Base-by-base conservation (phyloP, 306 rosid genomes). In the Inga laurina region DNA sequence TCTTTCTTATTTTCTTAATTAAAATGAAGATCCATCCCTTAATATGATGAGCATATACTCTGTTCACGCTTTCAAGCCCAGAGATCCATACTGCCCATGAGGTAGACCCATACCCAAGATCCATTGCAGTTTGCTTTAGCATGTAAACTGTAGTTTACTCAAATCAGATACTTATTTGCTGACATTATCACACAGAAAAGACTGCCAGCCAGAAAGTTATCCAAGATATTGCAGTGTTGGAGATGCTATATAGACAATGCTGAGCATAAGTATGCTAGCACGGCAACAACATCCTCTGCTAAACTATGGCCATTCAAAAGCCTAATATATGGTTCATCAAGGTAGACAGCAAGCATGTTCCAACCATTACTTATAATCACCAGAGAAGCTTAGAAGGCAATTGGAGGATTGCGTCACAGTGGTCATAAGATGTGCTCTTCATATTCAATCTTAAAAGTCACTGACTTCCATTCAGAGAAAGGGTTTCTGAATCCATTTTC, bases 301-400 rank as follows among this genome's bases (percentile, higher is more conserved):
- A 57, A 80, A 80, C 32, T 59, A 75, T 37, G 57, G 45, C 62
- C 65, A 34, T 13, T 74, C 64, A 62, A 72, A 83, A 21, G 27
- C 59, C 74, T 44, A 68, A 22, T 41, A 51, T 59, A 51, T 70
- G 44, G 82, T 18, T 32, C 27, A 59, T 77, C n/a, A 37, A 57
- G 54, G 22, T 8, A 39, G 78, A 35, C 49, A 54, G 67, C 54
- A 43, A 15, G 11, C 71, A 69, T 68, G 77, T 64, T 54, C 41
- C 13, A 76, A 32, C 24, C 27, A 54, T 61, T 56, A 49, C 16
- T 16, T 56, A 22, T 41, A 67, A 67, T 67, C 9, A 57, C 43
- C 19, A 64, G 3, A 19, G 61, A 66, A 73, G 79, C n/a, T 65
- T n/a, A 74, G 74, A 69, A 57, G 77, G 81, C 66, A 43, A 43